Percentiles rank a stretch among this genome's conserved stretches.
Evolutionary conservation across 257 asterid genomes (phyloP).

Genomic region (Gentiana dahurica): DNA sequence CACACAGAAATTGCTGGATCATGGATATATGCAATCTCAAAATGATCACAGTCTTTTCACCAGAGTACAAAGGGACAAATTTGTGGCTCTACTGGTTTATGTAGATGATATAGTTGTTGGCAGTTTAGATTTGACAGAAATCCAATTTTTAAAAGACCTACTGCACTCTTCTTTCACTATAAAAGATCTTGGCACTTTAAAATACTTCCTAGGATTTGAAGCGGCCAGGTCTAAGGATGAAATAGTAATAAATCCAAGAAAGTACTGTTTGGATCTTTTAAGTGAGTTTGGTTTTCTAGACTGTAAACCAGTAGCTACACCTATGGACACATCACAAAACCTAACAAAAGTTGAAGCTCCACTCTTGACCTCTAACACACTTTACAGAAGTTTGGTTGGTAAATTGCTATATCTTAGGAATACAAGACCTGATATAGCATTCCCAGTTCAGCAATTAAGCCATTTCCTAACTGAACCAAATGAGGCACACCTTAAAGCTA

Average conservation of each 20-base stretch:
- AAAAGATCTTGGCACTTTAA: neutral
- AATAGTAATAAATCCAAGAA: neutral
- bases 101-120: too few species aligned
- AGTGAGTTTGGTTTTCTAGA: neutral
- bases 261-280: neutral
- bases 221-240: neutral
- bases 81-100: too few species aligned
- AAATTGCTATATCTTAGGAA: neutral
- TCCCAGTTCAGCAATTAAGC: neutral
- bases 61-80: too few species aligned
- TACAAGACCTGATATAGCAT: neutral
- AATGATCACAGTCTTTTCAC: too few species aligned
- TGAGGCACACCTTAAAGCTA: rapidly evolving
- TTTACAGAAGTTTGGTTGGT: neutral
- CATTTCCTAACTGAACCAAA: neutral
- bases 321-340: neutral
- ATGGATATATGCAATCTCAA: too few species aligned
- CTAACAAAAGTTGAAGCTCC: too few species aligned
- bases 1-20: too few species aligned
- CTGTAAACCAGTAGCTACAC: rapidly evolving
- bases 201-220: neutral
- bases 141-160: too few species aligned
- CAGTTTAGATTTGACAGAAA: too few species aligned
- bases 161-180: neutral
- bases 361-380: too few species aligned